A percentile compares a stretch with the other conserved stretches of the same genome.
Conservation (phyloP, 208 protist species). For the Wallacemonas sp. region DNA sequence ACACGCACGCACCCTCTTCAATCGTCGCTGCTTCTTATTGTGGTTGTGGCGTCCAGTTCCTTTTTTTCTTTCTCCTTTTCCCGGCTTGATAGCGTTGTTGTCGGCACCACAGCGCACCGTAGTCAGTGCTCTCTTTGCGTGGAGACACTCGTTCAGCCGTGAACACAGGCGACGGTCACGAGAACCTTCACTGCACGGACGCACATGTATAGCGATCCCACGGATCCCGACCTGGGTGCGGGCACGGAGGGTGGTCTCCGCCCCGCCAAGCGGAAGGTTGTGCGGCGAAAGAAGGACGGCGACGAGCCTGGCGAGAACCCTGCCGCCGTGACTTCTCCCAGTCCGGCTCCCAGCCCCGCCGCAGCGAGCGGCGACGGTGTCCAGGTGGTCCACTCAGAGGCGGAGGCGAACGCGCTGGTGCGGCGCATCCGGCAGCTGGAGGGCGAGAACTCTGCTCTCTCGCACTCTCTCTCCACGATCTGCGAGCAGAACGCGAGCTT, state of each 20-base stretch:
- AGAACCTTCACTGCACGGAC: neutral
- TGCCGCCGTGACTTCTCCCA: neutral
- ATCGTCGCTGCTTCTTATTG: too few species aligned
- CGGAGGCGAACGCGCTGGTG: slow-evolving; percentile 61
- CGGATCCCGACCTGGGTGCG: neutral
- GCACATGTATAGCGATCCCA: slow-evolving; percentile 10
- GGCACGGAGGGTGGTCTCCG: neutral
- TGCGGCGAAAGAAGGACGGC: slow-evolving; percentile 6
- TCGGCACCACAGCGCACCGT: neutral
- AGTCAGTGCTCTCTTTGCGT: neutral
- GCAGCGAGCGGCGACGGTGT: neutral
- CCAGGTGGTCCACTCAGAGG: slow-evolving; percentile 47
- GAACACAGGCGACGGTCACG: too few species aligned
- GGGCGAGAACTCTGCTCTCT: slow-evolving; percentile 52
- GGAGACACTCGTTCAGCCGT: neutral
- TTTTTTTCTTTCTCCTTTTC: neutral
- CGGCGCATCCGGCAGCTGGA: slow-evolving; percentile 65
- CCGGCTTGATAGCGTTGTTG: neutral
- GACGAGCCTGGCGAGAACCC: neutral
- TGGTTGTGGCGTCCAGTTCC: too few species aligned
- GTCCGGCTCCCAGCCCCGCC: neutral
- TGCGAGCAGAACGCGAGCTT: slow-evolving; percentile 84
- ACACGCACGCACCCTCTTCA: too few species aligned
- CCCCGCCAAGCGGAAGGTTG: slow-evolving; percentile 7
- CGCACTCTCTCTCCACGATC: slow-evolving; percentile 59